phyloP scores from a whole-genome alignment of 345 rosid genomes.

The Mercurialis annua region DNA sequence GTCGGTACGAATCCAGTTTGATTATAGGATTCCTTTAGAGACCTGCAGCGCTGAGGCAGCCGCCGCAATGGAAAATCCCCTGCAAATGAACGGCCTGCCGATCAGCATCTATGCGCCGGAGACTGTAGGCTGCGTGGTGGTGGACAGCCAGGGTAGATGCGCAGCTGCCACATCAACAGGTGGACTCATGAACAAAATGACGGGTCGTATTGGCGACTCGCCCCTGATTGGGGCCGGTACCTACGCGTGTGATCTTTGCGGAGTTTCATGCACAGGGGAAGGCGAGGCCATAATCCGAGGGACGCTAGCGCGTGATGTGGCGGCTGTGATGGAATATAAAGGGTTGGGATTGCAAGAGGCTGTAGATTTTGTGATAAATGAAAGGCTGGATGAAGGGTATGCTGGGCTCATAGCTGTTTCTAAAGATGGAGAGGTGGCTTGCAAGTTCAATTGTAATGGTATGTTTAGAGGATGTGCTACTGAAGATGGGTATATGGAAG shows the following conservation, averaged over 20 bases:
- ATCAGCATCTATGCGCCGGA: constrained; percentile 86
- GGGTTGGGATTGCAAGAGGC: constrained; percentile 73
- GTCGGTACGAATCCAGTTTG: constrained; percentile 47
- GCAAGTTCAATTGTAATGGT: constrained; percentile 71
- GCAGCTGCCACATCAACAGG: constrained; percentile 97
- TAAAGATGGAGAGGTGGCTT: constrained; percentile 74
- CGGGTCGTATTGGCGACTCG: constrained; percentile 92
- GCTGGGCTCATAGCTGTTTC: constrained; percentile 97
- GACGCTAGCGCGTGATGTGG: constrained; percentile 85
- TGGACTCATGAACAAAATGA: constrained; percentile 87
- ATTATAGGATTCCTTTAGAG: constrained; percentile 65
- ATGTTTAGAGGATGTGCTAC: constrained; percentile 93
- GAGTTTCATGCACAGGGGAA: constrained; percentile 91
- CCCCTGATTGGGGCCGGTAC: constrained; percentile 95
- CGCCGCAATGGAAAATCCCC: constrained; percentile 49
- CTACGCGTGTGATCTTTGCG: constrained; percentile 72
- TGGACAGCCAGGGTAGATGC: constrained; percentile 73
- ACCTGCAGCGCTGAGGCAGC: constrained; percentile 59
- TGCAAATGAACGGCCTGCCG: constrained; percentile 88
- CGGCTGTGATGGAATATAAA: constrained; percentile 97
- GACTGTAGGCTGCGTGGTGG: constrained; percentile 93
- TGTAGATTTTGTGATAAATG: constrained; percentile 70
- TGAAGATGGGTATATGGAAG: constrained; percentile 88
- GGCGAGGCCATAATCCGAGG: constrained; percentile 92
- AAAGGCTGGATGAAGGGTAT: constrained; percentile 68